Evolutionary conservation across 768 basidiomycete species (phyloP), one percentile per base, ranked within the genome.

Genomic region (Tephrocybe rancida): DNA sequence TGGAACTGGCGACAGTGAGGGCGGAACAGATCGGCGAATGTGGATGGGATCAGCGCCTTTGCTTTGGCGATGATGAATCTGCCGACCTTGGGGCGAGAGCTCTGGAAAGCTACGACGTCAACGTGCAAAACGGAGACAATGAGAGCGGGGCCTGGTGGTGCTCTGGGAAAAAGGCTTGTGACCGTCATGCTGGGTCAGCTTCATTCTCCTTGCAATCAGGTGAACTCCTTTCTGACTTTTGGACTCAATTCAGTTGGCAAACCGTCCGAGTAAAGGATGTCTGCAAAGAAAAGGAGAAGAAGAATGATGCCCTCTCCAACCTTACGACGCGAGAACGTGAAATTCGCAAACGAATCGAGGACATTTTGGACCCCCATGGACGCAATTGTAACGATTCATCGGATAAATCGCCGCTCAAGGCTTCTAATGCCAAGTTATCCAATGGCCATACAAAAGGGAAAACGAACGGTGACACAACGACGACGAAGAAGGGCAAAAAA

Each of bases 41-140:
- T 69, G 93, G 95, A 4, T 95, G 93, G 86, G 94, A 97, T 67
- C 85, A 87, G 61, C 78, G 94, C 26, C 75, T 97, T 21, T 88
- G 88, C 55, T 86, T 87, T 64, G 87, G 87, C n/a, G 89, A 92
- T 43, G 84, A 86, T 52, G 89, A 91, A 65, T 92, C 84, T 76
- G 78, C 72, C 32, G 87, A 87, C 44, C 87, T 85, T 67, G 87
- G 84, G 8, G 73, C 70, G 2, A 81, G 79, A 14, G 87, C 86
- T 22, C 60, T 90, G 61, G 86, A 91, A 64, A 86, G 84, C 61
- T 91, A 92, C 56, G 86, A 85, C 29, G 68, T 18, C 26, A 44
- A 77, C 25, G 60, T 64, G 39, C 64, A 64, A 25, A 64, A 53
- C 21, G 74, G 75, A 52, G 71, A 71, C 1, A 71, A 73, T 6